Percentiles rank a stretch among this genome's conserved stretches.
Conservation (phyloP, 805 yeast species). For the Peterozyma toletana region DNA sequence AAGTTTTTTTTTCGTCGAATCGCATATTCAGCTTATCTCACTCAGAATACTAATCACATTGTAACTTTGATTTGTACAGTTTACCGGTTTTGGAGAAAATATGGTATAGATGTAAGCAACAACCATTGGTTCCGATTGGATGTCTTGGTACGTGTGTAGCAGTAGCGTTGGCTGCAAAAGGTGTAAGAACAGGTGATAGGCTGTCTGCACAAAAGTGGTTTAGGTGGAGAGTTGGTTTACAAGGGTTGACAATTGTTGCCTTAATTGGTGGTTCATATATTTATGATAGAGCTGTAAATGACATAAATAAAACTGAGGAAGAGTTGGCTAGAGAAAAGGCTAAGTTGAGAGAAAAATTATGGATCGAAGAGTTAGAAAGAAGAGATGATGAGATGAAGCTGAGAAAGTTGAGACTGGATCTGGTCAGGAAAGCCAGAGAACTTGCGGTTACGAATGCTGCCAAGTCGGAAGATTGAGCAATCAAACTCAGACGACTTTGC, state of each 20-base stretch:
- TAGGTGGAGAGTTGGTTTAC: slow-evolving; percentile 84
- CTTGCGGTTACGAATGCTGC: slow-evolving; percentile 15
- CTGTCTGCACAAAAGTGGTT: slow-evolving; percentile 78
- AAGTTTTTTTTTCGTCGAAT: slow-evolving; percentile 22
- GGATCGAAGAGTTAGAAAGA: slow-evolving; percentile 89
- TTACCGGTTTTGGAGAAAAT: slow-evolving; percentile 50
- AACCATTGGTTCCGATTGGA: slow-evolving; percentile 87
- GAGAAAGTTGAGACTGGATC: slow-evolving; percentile 61
- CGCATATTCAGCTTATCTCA: background rate
- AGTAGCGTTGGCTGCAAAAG: slow-evolving; percentile 68
- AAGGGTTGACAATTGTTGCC: slow-evolving; percentile 77
- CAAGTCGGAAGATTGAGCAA: no score
- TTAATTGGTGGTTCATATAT: slow-evolving; percentile 72
- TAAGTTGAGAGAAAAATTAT: slow-evolving; percentile 71
- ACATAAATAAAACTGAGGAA: slow-evolving; percentile 45
- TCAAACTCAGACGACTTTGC: no score
- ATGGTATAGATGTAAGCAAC: slow-evolving; percentile 62
- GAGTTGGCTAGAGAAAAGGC: slow-evolving; percentile 72
- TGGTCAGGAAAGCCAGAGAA: slow-evolving; percentile 41
- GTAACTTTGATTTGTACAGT: slow-evolving; percentile 18
- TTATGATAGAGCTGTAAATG: slow-evolving; percentile 46
- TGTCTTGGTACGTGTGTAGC: slow-evolving; percentile 75
- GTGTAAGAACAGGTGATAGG: slow-evolving; percentile 66
- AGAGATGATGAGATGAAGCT: slow-evolving; percentile 68
- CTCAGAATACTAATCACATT: slow-evolving; percentile 17